Conservation (phyloP, 176 grass and related monocot genomes). For the Avena insularis region DNA sequence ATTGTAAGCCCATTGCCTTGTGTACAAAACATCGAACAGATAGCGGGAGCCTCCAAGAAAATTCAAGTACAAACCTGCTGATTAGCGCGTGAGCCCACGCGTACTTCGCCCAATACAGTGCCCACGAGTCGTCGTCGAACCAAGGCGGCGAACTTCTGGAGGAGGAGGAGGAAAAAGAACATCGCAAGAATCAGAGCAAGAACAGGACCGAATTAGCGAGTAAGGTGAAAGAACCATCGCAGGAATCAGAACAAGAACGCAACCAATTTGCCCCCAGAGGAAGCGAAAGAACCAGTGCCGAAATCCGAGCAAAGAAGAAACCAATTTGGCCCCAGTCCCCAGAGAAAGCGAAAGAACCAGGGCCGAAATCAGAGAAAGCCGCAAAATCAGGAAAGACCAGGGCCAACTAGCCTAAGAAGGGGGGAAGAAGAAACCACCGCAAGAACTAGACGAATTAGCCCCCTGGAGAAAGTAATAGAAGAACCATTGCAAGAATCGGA, state of each 20-base stretch:
- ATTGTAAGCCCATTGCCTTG: background rate
- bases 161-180: background rate
- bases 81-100: background rate
- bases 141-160: background rate
- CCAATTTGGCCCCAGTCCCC: background rate
- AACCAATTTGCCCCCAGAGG: background rate
- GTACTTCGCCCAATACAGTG: slow-evolving; percentile 16
- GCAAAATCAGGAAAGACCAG: background rate
- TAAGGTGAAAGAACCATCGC: background rate
- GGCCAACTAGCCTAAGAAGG: too few species aligned
- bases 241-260: background rate
- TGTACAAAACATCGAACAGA: slow-evolving; percentile 20
- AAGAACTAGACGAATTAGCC: background rate
- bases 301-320: background rate
- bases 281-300: background rate
- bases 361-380: background rate
- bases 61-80: slow-evolving; percentile 11
- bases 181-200: slow-evolving; percentile 23
- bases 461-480: background rate
- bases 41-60: background rate
- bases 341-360: background rate
- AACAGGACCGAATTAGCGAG: background rate
- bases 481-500: background rate
- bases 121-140: background rate
- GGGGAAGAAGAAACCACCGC: background rate